Conservation (phyloP, 208 protist genomes). For the Acanthamoeba divionensis region DNA sequence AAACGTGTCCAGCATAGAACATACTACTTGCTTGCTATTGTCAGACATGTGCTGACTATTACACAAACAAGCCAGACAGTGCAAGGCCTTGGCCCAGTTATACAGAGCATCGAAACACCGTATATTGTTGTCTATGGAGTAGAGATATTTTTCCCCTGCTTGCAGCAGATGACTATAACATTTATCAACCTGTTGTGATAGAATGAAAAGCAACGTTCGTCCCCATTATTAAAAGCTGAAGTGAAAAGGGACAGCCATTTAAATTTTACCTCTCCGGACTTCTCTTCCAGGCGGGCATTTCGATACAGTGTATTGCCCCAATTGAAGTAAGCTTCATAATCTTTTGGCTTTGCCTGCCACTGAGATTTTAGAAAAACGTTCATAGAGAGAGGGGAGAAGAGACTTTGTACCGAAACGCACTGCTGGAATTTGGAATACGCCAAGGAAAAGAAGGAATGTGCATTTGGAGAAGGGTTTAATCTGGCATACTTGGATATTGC, state of each 20-base stretch:
- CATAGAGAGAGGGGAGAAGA: not conserved
- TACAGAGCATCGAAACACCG: not conserved
- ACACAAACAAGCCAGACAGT: not conserved
- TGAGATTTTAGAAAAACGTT: not conserved
- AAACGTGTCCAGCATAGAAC: not conserved
- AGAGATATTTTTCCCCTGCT: not conserved
- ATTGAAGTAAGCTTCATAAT: constrained; percentile 16
- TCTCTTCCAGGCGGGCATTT: not conserved
- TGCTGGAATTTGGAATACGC: not conserved
- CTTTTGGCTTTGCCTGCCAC: not conserved
- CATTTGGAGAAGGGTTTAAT: not conserved
- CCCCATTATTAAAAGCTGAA: too few species aligned
- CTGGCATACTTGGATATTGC: constrained; percentile 10
- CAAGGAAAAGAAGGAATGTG: not conserved
- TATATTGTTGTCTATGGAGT: not conserved
- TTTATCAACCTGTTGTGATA: too few species aligned
- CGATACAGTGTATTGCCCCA: constrained; percentile 37
- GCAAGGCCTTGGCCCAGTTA: constrained; percentile 11
- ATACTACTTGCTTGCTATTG: not conserved
- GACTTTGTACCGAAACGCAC: not conserved
- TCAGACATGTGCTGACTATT: not conserved
- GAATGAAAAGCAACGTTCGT: too few species aligned
- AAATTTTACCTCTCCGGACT: not conserved
- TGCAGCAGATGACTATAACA: too few species aligned
- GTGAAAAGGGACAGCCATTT: too few species aligned